Evolutionary conservation across 202 grass and related monocot genomes (phyloP), one percentile per base, ranked within the genome.

Genomic region (Setaria viridis): DNA sequence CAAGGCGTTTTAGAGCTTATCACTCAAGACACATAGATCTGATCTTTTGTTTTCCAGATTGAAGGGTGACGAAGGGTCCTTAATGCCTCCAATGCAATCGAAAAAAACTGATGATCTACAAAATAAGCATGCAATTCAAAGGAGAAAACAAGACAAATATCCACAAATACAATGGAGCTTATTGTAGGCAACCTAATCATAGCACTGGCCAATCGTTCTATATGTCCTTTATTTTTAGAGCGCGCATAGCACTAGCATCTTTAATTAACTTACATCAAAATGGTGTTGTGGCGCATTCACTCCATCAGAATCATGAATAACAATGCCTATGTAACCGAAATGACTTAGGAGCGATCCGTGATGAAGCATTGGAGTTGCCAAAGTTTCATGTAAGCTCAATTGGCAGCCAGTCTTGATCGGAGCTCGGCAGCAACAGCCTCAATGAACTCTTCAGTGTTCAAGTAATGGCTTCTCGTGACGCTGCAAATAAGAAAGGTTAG

Each of bases 401-500:
- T 93, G 46, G 77, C 84, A 35, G 64, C 67, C 42, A 97, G 69
- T 77, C 88, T 91, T 74, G 92, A 89, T 85, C 60, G 81, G 34
- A 97, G 90, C 81, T 94, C 92, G 10, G 82, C 78, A 35, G 88
- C 94, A 56, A 97, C 94, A 10, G 94, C 92, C 41, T 94, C 94
- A 49, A 97, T 97, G 88, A 97, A 97, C 80, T 94, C 94, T 80
- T 97, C 94, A 25, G 94, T 97, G 88, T 89, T 97, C 81, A 97
- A 84, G 81, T 94, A 97, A 29, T 94, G 62, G 62, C 88, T 87
- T 80, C 94, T 92, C 19, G 87, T 89, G 39, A 97, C 80, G 9
- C 94, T 97, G 74, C 42, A 82, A 85, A 66, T 71, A 77, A 62
- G 29, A 81, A 67, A 75, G 76, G 2, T 33, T 11, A 0, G 11